Base-by-base conservation (phyloP, 2,329 filamentous ascomycete genomes). In the Penicillium sumatraense region DNA sequence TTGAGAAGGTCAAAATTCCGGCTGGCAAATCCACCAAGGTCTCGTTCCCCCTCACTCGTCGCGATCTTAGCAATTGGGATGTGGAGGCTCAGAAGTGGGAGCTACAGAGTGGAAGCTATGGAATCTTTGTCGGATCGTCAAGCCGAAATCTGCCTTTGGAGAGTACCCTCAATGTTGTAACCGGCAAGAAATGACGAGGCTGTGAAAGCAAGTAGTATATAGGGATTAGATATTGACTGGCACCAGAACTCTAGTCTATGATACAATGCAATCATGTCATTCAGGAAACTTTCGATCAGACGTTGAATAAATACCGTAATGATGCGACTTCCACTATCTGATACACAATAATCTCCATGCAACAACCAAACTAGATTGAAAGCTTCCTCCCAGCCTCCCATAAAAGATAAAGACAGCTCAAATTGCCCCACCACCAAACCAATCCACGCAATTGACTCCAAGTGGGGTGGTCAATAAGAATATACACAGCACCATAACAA, bases 31-130 rank as follows among this genome's bases (percentile, higher is more conserved):
- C 81, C 29, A 81, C 77, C 6, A 83, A 80, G 1, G 92, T 93
- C 73, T 78, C 71, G 1, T 86, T 83, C 1, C 79, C 86, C 13
- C 74, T 96, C 49, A 90, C 87, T 1, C 81, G 91, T 38, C 84
- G 89, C 50, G 91, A 96, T 69, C 61, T 96, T 51, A 90, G 86
- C 71, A 92, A 89, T 75, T 96, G 91, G 91, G 89, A 95, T 66
- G 77, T 83, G 0, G 80, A 67, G 1, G 69, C 75, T 9, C 91
- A 96, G 79, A 87, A 96, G 76, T 96, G 91, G 91, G 81, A 90
- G 45, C 75, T 85, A 47, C 75, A 69, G 73, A 51, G 78, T 80
- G 64, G 72, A 24, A 53, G 77, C 44, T 83, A 83, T 75, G 82
- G 75, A 31, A 76, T 83, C 46, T 81, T 80, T 59, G 82, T 85